Conservation (phyloP, 2,329 filamentous ascomycete genomes). For the Periconia sp. region DNA sequence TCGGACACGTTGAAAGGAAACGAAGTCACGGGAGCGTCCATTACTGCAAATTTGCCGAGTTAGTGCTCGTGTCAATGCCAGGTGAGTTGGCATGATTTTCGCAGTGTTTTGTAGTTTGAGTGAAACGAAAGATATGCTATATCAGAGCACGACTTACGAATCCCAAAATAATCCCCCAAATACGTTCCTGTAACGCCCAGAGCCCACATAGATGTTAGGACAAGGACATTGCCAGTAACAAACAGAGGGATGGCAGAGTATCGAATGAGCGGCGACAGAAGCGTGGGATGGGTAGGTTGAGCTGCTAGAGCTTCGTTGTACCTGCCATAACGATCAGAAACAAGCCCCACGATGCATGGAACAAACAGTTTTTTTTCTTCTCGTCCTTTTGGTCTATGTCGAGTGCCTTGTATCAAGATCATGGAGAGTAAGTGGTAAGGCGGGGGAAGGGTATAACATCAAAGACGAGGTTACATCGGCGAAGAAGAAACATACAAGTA, state of each 20-base stretch:
- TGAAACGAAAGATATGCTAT: not conserved
- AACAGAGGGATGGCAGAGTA: conserved; percentile 73
- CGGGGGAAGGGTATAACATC: not conserved
- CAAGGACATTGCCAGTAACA: conserved; percentile 75
- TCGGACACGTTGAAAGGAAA: conserved; percentile 94
- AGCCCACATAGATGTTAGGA: conserved; percentile 85
- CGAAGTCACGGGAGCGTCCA: conserved; percentile 90
- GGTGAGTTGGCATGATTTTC: no score
- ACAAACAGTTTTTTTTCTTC: not conserved
- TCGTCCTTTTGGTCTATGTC: not conserved
- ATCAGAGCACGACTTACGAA: conserved; percentile 46
- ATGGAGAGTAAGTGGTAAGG: not conserved
- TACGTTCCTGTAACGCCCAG: conserved; percentile 95
- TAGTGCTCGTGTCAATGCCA: no score
- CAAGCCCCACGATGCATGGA: not conserved
- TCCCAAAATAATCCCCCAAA: conserved; percentile 97
- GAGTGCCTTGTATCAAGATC: not conserved
- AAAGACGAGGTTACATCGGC: not conserved
- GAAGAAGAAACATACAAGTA: conserved; percentile 41
- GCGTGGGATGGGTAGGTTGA: conserved; percentile 73
- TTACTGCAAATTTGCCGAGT: conserved; percentile 50
- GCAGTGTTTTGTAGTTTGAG: not conserved
- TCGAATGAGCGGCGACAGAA: conserved; percentile 62
- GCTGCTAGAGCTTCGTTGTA: conserved; percentile 82
- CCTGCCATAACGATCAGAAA: conserved; percentile 48